These are phyloP conservation scores for Claviceps pusilla DNA, from an alignment of 2,329 filamentous ascomycete species.

Conservation along the genomic window DNA sequence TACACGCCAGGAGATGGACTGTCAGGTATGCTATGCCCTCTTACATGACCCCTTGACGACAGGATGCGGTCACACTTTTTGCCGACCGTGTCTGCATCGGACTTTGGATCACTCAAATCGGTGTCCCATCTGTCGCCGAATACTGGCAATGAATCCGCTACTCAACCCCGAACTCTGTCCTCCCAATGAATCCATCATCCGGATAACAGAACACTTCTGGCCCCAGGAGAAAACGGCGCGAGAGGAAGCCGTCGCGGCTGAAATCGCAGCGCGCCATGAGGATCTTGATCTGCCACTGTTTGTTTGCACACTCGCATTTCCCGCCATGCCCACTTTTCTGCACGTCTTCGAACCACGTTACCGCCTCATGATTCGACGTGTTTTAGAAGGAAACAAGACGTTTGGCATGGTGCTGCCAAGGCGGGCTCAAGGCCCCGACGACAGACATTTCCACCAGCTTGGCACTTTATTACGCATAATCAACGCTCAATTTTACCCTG, in stretches of 20 bases:
- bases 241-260: slow-evolving; percentile 36
- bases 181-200: slow-evolving; percentile 47
- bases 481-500: slow-evolving; percentile 56
- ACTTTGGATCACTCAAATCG: slow-evolving; percentile 62
- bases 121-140: slow-evolving; percentile 67
- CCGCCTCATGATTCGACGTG: slow-evolving; percentile 72
- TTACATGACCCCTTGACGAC: slow-evolving; percentile 75
- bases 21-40: slow-evolving; percentile 72
- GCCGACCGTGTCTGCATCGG: slow-evolving; percentile 61
- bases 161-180: slow-evolving; percentile 27
- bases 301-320: slow-evolving; percentile 68
- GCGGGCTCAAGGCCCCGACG: slow-evolving; percentile 23
- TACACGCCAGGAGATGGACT: slow-evolving; percentile 61
- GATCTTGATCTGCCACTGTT: slow-evolving; percentile 58
- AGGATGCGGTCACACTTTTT: slow-evolving; percentile 79
- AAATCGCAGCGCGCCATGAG: slow-evolving; percentile 40
- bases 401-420: slow-evolving; percentile 80
- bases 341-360: slow-evolving; percentile 92
- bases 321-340: slow-evolving; percentile 69
- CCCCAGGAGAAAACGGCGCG: slow-evolving; percentile 47
- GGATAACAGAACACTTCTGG: slow-evolving; percentile 55
- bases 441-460: slow-evolving; percentile 47
- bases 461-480: slow-evolving; percentile 68
- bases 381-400: slow-evolving; percentile 54
- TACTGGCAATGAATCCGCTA: slow-evolving; percentile 35